phyloP scores from a whole-genome alignment of 148 eudicot genomes.

The Fagopyrum tataricum region DNA sequence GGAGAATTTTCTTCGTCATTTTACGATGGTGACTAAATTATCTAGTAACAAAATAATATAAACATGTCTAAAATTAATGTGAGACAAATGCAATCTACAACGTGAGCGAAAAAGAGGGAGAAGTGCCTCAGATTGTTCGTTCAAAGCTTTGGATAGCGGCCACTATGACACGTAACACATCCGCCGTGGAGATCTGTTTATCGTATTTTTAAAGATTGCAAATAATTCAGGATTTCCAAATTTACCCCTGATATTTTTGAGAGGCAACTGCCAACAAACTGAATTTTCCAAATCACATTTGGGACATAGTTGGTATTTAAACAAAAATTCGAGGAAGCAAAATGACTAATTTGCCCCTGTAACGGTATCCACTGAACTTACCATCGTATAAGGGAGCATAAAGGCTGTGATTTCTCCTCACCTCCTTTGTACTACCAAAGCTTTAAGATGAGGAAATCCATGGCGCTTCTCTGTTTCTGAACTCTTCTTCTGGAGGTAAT shows the following conservation, averaged over 20 bases:
- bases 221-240: background rate
- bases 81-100: background rate
- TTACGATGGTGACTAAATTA: background rate
- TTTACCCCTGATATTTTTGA: background rate
- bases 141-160: background rate
- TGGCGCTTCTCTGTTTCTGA: background rate
- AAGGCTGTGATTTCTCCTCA: background rate
- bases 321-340: background rate
- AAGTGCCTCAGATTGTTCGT: background rate
- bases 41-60: background rate
- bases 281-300: background rate
- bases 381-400: background rate
- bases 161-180: background rate
- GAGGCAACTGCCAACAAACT: slow-evolving; percentile 3
- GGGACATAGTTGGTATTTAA: background rate
- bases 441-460: background rate
- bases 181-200: background rate
- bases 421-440: background rate
- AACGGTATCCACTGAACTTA: background rate
- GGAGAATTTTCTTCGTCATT: background rate
- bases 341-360: background rate
- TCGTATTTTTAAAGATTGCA: background rate
- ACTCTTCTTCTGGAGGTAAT: background rate
- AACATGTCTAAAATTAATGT: background rate
- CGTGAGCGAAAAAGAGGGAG: background rate